These are phyloP conservation scores for Entrophospora sp. DNA, from an alignment of 192 early-diverging fungal genomes.

Conservation along the genomic window DNA sequence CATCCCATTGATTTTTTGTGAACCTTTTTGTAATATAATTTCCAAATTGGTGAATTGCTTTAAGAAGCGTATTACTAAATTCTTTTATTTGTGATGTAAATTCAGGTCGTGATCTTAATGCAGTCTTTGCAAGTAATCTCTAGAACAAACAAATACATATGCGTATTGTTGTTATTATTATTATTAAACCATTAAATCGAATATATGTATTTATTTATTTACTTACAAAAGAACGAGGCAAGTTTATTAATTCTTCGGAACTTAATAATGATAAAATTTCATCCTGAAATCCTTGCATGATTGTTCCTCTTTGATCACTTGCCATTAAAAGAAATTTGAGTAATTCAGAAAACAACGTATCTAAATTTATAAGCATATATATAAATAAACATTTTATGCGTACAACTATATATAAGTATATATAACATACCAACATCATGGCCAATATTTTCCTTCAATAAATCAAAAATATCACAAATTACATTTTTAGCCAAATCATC, in stretches of 20 bases:
- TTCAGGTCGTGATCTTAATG: background rate
- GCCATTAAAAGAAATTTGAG: constrained; percentile 6
- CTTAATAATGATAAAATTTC: background rate
- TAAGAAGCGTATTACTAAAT: background rate
- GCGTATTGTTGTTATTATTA: background rate
- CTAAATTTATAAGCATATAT: background rate
- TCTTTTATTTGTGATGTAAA: background rate
- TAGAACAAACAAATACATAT: background rate
- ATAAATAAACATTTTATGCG: background rate
- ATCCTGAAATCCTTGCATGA: background rate
- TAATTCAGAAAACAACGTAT: background rate
- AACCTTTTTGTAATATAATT: background rate
- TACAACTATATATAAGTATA: background rate
- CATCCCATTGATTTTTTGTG: constrained; percentile 2
- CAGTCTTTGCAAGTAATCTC: background rate
- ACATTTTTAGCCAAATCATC: background rate
- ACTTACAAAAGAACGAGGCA: constrained; percentile 7
- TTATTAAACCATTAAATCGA: background rate
- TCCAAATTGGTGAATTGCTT: background rate
- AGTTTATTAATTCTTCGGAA: background rate
- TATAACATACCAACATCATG: background rate
- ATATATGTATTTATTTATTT: background rate
- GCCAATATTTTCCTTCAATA: background rate
- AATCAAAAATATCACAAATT: background rate
- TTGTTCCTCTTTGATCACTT: background rate